These are phyloP conservation scores for Populus alba DNA, from an alignment of 345 rosid species.

Conservation along the genomic window DNA sequence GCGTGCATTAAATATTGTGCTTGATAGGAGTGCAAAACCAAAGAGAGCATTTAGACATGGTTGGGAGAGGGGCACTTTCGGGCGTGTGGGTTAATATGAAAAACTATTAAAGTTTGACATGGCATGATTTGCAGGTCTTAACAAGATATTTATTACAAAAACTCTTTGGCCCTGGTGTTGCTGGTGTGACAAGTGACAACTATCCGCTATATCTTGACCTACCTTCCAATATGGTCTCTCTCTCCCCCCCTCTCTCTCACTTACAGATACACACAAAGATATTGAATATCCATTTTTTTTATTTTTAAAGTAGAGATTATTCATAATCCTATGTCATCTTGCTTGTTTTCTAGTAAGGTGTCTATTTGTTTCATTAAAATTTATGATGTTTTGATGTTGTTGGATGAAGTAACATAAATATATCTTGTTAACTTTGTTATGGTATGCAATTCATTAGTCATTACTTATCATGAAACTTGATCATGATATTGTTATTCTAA, in stretches of 20 bases:
- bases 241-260: conserved; percentile 6
- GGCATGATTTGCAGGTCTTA: conserved; percentile 50
- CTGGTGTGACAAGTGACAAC: conserved; percentile 55
- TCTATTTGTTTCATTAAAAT: neutral
- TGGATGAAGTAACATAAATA: neutral
- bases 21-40: neutral
- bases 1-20: neutral
- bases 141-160: conserved; percentile 69
- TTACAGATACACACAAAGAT: neutral
- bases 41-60: too few species aligned
- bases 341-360: neutral
- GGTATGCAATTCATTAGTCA: neutral
- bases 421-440: too few species aligned
- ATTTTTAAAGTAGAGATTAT: neutral
- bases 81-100: neutral
- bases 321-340: neutral
- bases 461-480: neutral
- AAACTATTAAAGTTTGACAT: neutral
- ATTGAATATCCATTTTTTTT: neutral
- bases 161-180: conserved; percentile 71
- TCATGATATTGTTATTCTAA: neutral
- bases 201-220: conserved; percentile 70
- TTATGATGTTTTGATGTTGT: neutral
- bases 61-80: neutral
- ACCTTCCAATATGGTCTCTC: conserved; percentile 78